phyloP scores from a whole-genome alignment of 257 asterid species.

The Petunia axillaris region DNA sequence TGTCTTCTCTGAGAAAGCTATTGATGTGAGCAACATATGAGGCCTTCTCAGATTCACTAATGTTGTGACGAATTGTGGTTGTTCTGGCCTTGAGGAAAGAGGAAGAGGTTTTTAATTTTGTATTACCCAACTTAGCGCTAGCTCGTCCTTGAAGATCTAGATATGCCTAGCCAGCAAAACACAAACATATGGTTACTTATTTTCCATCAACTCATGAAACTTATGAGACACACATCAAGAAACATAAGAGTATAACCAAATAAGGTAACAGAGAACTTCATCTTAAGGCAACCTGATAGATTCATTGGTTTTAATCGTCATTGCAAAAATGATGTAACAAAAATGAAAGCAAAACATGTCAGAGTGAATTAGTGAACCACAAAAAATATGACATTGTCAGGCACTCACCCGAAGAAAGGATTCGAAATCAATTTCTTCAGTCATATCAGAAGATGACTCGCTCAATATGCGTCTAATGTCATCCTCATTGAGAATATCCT shows the following conservation, averaged over 20 bases:
- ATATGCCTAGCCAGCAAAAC: slow-evolving; percentile 45
- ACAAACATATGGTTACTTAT: background rate
- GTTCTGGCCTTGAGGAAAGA: slow-evolving; percentile 88
- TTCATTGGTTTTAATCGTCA: background rate
- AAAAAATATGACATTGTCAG: background rate
- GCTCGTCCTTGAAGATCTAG: slow-evolving; percentile 59
- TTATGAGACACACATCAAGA: background rate
- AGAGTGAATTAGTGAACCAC: background rate
- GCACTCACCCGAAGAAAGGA: slow-evolving; percentile 62
- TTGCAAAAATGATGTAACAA: background rate
- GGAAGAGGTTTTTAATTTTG: slow-evolving; percentile 46
- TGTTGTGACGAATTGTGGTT: slow-evolving; percentile 87
- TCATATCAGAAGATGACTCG: slow-evolving; percentile 47
- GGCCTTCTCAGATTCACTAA: slow-evolving; percentile 82
- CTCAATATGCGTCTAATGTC: slow-evolving; percentile 54
- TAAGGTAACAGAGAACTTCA: background rate
- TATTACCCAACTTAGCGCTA: slow-evolving; percentile 44
- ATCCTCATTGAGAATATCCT: slow-evolving; percentile 43
- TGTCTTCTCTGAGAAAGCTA: slow-evolving; percentile 72
- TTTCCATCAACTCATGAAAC: background rate
- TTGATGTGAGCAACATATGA: slow-evolving; percentile 80
- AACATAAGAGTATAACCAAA: background rate
- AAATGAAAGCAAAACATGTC: background rate
- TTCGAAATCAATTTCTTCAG: slow-evolving; percentile 64
- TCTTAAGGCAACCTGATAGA: background rate